A percentile compares a stretch with the other conserved stretches of the same genome.
Evolutionary conservation across 2,329 filamentous ascomycete species (phyloP).

Genomic region (Hawksworthiomyces lignivorus): DNA sequence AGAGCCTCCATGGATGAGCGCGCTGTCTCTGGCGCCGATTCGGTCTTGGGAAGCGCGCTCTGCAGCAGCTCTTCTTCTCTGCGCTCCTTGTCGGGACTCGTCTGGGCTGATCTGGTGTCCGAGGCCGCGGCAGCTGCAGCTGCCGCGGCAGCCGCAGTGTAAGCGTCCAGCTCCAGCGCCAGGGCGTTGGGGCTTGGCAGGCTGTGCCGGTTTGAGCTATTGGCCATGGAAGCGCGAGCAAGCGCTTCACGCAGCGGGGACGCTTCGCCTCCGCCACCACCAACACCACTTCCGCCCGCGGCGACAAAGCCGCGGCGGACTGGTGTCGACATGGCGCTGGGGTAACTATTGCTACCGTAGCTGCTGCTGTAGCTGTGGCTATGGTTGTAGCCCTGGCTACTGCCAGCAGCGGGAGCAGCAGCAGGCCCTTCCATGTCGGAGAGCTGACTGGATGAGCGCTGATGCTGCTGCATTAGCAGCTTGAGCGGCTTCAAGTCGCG

Average conservation of each 20-base stretch:
- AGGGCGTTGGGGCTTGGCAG: slow-evolving; percentile 13
- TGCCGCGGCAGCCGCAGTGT: slow-evolving; percentile 1
- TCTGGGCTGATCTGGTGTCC: background rate
- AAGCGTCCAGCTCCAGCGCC: slow-evolving; percentile 9
- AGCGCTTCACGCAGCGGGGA: slow-evolving; percentile 16
- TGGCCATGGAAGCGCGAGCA: slow-evolving; percentile 10
- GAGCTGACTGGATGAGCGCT: slow-evolving; percentile 24
- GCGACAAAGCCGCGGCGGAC: slow-evolving; percentile 10
- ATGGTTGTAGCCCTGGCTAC: slow-evolving; percentile 13
- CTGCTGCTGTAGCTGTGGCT: background rate
- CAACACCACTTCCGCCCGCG: slow-evolving; percentile 1
- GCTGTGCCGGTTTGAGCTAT: slow-evolving; percentile 12
- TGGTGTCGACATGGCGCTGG: background rate
- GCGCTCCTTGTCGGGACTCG: slow-evolving; percentile 1
- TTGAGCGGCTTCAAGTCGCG: slow-evolving; percentile 75
- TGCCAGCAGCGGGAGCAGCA: slow-evolving; percentile 11
- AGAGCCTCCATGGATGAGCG: background rate
- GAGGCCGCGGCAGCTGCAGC: background rate
- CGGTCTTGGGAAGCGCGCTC: background rate
- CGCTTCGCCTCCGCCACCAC: slow-evolving; percentile 18
- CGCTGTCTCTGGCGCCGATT: background rate
- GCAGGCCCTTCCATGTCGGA: slow-evolving; percentile 9
- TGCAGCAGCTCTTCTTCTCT: background rate
- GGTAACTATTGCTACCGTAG: background rate
- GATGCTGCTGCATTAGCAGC: slow-evolving; percentile 57